These are phyloP conservation scores for Lecanosticta acicola DNA, from an alignment of 2,329 filamentous ascomycete species.

Conservation along the genomic window DNA sequence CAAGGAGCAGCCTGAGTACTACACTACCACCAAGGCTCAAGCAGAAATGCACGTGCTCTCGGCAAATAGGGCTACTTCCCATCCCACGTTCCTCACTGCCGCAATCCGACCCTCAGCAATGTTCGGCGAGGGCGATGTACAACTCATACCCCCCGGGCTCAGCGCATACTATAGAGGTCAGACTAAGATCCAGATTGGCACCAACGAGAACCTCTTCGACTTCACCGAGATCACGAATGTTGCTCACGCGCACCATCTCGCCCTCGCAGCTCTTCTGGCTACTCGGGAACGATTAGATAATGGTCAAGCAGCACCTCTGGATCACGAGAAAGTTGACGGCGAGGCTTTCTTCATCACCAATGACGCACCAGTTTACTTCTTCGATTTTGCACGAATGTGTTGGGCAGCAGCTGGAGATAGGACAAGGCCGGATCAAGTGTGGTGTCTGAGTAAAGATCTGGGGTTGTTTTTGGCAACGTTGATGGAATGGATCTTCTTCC, in stretches of 20 bases:
- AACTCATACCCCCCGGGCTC: constrained; percentile 42
- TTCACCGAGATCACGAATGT: constrained; percentile 51
- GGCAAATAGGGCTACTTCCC: constrained; percentile 40
- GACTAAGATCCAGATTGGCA: constrained; percentile 47
- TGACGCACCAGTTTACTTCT: constrained; percentile 47
- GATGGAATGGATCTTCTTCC: constrained; percentile 43
- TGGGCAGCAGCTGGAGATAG: constrained; percentile 43
- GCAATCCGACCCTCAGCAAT: constrained; percentile 48
- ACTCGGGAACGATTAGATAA: constrained; percentile 34
- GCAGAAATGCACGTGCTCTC: constrained; percentile 46
- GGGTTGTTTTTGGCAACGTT: constrained; percentile 39
- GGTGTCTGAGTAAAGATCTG: constrained; percentile 39
- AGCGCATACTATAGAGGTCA: constrained; percentile 43
- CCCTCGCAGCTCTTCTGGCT: constrained; percentile 45
- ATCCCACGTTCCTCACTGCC: constrained; percentile 44
- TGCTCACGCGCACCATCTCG: constrained; percentile 48
- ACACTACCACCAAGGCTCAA: constrained; percentile 47
- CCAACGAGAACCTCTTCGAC: constrained; percentile 50
- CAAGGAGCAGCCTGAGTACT: constrained; percentile 46
- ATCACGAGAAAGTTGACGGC: constrained; percentile 46
- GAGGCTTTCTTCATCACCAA: constrained; percentile 50
- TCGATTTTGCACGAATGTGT: constrained; percentile 45
- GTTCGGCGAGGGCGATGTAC: constrained; percentile 47
- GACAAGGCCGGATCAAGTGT: constrained; percentile 36
- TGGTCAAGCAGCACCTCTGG: constrained; percentile 36